Evolutionary conservation across 2,329 filamentous ascomycete species (phyloP), one percentile per base, ranked within the genome.

Genomic region (Alternaria incomplexa): DNA sequence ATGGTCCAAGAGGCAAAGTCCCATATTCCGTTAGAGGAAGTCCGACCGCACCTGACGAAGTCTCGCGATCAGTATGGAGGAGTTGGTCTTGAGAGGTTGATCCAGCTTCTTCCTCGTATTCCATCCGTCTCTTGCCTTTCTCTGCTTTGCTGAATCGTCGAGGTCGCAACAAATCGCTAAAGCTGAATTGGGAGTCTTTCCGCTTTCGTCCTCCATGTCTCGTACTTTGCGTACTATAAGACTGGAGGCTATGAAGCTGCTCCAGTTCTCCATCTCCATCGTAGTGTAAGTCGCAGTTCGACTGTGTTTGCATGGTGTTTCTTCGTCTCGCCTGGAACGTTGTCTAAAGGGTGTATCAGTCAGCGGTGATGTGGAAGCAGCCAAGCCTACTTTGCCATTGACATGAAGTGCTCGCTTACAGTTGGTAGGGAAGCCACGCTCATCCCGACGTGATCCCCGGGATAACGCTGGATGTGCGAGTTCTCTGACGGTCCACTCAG

Each of bases 351-450:
- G 44, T 22, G 17, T 50, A 26, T 56, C 56, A 63, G 56, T 63
- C 36, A 60, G 56, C 45, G 40, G 61, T 63, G 56, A 17, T 44
- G 51, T 63, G 59, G 45, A 59, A 63, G 50, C 32, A 44, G 32
- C 61, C 55, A 52, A 56, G 20, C 56, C 61, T 26, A 51, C 44
- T 44, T 63, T 51, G 56, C 61, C 56, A 44, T 36, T 59, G 10
- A 46, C 13, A 30, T 63, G 56, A 20, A 51, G 50, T 46, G 26
- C 12, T 50, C 26, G 36, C 61, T 63, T 60, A 63, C 61, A 55
- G 56, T 58, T 10, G 61, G 61, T 26, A 63, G 43, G 32, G 25
- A 12, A 40, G 36, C 52, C 26, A 40, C 15, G 6, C 61, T 56
- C 22, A 28, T 55, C 45, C 47, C 48, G 3, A 45, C 46, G 13